A percentile compares a stretch with the other conserved stretches of the same genome.
phyloP scores from a whole-genome alignment of 306 rosid species.

The Echinosophora koreensis region DNA sequence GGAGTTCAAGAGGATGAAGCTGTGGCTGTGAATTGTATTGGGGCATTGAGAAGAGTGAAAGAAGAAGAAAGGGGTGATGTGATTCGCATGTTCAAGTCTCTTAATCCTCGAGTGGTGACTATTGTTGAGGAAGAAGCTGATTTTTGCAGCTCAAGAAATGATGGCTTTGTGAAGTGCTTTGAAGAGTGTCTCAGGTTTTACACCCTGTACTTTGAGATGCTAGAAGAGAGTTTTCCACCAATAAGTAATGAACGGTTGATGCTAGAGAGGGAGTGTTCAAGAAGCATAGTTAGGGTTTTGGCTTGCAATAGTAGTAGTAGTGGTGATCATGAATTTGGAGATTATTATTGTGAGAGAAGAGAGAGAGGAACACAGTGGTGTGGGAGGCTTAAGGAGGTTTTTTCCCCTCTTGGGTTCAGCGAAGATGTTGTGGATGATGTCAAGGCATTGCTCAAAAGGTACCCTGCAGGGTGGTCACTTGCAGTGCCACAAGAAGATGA shows the following conservation, averaged over 20 bases:
- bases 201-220: constrained; percentile 78
- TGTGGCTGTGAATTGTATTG: constrained; percentile 72
- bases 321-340: constrained; percentile 8
- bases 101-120: constrained; percentile 69
- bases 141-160: constrained; percentile 47
- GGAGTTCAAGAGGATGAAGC: constrained; percentile 74
- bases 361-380: constrained; percentile 82
- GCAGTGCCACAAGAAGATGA: constrained; percentile 49
- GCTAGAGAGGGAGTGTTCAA: constrained; percentile 81
- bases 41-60: constrained; percentile 69
- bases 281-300: constrained; percentile 78
- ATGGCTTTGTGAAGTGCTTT: constrained; percentile 61
- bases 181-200: constrained; percentile 85
- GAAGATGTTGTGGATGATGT: constrained; percentile 93
- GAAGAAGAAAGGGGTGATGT: constrained; percentile 58
- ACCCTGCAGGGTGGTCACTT: constrained; percentile 70
- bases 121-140: constrained; percentile 91
- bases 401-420: constrained; percentile 58
- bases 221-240: constrained; percentile 70
- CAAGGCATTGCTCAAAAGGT: constrained; percentile 79
- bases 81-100: constrained; percentile 56
- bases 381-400: constrained; percentile 56
- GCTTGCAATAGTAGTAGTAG: constrained; percentile 57
- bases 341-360: constrained; percentile 62
- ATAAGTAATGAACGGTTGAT: constrained; percentile 76